A percentile compares a stretch with the other conserved stretches of the same genome.
These are phyloP conservation scores for Juglanconis sp. DNA, from an alignment of 2,329 filamentous ascomycete genomes.

Conservation along the genomic window DNA sequence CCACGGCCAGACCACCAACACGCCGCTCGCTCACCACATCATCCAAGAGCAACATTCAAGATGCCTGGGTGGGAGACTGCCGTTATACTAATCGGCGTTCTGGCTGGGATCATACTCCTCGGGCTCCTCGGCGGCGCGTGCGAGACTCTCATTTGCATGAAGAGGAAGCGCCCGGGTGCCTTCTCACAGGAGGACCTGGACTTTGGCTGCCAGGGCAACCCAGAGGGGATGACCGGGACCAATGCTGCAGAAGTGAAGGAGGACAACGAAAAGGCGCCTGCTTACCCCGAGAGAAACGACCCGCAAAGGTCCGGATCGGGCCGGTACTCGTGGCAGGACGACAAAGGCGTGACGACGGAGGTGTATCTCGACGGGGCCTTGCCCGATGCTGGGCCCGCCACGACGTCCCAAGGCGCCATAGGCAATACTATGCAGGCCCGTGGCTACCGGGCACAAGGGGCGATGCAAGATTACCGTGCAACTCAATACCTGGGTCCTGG, in stretches of 20 bases:
- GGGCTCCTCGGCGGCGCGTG: constrained; percentile 11
- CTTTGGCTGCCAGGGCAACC: neutral
- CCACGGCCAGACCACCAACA: neutral
- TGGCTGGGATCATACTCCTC: constrained; percentile 7
- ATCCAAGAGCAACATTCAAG: neutral
- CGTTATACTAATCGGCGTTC: neutral
- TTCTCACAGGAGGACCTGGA: neutral
- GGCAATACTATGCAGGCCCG: neutral
- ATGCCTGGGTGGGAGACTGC: constrained; percentile 2
- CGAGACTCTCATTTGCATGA: constrained; percentile 4
- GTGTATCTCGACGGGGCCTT: constrained; percentile 7
- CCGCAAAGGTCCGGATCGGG: neutral
- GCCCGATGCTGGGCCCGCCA: neutral
- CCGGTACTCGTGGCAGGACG: constrained; percentile 13
- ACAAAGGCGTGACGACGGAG: constrained; percentile 3
- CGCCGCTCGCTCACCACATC: neutral
- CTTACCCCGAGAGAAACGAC: neutral
- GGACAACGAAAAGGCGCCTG: neutral
- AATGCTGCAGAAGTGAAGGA: neutral
- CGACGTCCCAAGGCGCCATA: neutral
- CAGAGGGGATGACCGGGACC: neutral
- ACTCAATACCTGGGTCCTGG: neutral
- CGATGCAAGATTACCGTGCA: neutral
- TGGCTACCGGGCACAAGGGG: neutral
- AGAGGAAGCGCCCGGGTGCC: neutral